Conservation (phyloP, 306 rosid species). For the Aeschynomene evenia region DNA sequence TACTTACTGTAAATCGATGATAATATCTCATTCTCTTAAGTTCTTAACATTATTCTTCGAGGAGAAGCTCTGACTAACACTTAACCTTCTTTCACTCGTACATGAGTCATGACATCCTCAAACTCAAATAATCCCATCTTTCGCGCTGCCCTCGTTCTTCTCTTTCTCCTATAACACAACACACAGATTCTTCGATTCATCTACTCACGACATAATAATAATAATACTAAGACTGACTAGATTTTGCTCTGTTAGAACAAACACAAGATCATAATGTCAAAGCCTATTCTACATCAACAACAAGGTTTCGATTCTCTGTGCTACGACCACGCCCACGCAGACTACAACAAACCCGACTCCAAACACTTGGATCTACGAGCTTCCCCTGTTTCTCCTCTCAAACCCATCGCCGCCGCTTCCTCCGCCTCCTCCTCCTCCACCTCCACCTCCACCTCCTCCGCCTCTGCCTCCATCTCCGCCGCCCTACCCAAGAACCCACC, state of each 20-base stretch:
- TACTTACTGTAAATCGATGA: no score
- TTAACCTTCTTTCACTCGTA: no score
- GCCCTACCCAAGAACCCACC: not conserved
- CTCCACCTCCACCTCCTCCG: constrained; percentile 24
- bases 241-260: not conserved
- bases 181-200: no score
- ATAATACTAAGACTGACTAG: no score
- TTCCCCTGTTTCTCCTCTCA: constrained; percentile 61
- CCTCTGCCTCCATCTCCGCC: constrained; percentile 11
- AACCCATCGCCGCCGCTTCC: constrained; percentile 23
- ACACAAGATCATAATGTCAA: constrained; percentile 43
- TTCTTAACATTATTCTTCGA: no score
- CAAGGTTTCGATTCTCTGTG: constrained; percentile 52
- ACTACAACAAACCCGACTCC: constrained; percentile 68
- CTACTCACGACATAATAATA: no score
- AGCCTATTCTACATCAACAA: constrained; percentile 38
- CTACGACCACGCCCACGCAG: constrained; percentile 43
- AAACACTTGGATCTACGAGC: constrained; percentile 57
- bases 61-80: no score
- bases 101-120: no score
- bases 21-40: no score
- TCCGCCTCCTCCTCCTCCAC: constrained; percentile 10
- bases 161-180: no score
- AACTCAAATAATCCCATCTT: no score
- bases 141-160: no score